phyloP scores from a whole-genome alignment of 2,329 filamentous ascomycete genomes.

The Fusarium brachygibbosum region DNA sequence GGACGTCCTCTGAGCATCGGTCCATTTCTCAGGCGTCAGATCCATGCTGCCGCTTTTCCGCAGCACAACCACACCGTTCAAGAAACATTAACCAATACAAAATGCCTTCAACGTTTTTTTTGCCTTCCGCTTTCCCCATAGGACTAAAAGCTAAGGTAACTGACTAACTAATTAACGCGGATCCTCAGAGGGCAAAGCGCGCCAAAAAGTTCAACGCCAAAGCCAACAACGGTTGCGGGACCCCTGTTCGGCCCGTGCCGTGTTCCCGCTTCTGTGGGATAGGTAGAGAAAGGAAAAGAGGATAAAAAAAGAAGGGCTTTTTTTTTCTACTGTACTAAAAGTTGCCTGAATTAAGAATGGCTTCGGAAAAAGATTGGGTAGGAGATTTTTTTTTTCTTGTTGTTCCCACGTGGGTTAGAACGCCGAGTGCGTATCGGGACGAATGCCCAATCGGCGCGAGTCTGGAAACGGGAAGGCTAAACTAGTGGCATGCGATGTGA shows the following conservation, averaged over 20 bases:
- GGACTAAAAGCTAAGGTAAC: background rate
- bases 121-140: too few species aligned
- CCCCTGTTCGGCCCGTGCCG: slow-evolving; percentile 58
- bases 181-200: background rate
- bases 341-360: background rate
- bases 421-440: background rate
- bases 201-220: background rate
- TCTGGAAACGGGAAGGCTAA: slow-evolving; percentile 1
- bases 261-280: slow-evolving; percentile 57
- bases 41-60: background rate
- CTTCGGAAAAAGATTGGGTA: background rate
- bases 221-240: slow-evolving; percentile 21
- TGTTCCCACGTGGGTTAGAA: background rate
- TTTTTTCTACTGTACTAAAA: background rate
- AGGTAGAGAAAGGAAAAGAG: background rate
- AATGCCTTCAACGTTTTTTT: background rate
- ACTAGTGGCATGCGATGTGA: background rate
- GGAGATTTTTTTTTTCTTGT: background rate
- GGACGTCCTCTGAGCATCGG: background rate
- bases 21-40: background rate
- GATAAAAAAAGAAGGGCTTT: background rate
- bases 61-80: background rate
- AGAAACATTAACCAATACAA: background rate
- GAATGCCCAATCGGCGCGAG: background rate
- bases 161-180: background rate